Conservation (phyloP, 805 yeast species). For the Wickerhamomyces canadensis region DNA sequence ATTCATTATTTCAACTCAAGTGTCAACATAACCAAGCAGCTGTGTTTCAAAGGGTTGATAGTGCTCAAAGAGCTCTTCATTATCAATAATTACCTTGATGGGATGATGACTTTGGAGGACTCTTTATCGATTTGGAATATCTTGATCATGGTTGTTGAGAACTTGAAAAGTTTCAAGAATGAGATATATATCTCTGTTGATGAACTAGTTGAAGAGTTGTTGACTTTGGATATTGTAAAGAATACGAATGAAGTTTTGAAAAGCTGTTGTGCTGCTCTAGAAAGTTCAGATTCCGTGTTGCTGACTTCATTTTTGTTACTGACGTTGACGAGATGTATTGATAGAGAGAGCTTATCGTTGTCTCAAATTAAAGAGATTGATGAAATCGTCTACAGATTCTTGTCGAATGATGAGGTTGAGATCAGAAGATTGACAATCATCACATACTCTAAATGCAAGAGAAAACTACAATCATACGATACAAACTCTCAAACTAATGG, state of each 20-base stretch:
- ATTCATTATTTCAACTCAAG: constrained; percentile 19
- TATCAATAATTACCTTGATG: constrained; percentile 11
- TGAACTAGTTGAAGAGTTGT: constrained; percentile 20
- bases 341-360: constrained; percentile 8
- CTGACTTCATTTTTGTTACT: constrained; percentile 14
- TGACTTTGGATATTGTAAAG: constrained; percentile 5
- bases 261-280: constrained; percentile 11
- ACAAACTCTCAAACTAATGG: constrained; percentile 20
- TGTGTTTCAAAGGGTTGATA: constrained; percentile 23
- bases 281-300: constrained; percentile 4
- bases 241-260: constrained; percentile 9
- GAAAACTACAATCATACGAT: constrained; percentile 14
- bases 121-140: constrained; percentile 16
- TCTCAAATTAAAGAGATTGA: constrained; percentile 20
- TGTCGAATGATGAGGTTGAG: constrained; percentile 21
- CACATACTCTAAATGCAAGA: constrained; percentile 21
- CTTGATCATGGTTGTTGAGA: constrained; percentile 19
- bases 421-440: constrained; percentile 23
- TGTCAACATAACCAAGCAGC: constrained; percentile 15
- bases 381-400: constrained; percentile 9
- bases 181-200: constrained; percentile 21
- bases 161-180: constrained; percentile 18
- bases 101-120: constrained; percentile 5
- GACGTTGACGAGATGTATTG: constrained; percentile 18
- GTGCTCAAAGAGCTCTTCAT: constrained; percentile 20